phyloP scores from a whole-genome alignment of 139 green algal genomes.

The Chlamydomonas eustigma region DNA sequence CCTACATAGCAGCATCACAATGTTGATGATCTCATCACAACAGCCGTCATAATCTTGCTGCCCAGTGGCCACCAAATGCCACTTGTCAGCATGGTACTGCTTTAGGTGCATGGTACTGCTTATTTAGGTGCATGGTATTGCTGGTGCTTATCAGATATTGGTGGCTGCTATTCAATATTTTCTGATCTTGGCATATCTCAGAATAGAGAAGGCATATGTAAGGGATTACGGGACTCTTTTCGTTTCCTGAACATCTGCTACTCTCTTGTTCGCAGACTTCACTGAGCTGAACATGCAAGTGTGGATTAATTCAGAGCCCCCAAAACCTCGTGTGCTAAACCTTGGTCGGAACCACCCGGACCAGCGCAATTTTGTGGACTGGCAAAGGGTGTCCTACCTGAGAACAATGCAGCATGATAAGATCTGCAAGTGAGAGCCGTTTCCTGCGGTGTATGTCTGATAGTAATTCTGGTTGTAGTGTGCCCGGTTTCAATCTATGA shows the following conservation, averaged over 20 bases:
- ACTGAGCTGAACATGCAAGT: slow-evolving; percentile 4
- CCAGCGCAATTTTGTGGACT: slow-evolving; percentile 4
- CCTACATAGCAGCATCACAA: no score
- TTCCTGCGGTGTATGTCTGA: no score
- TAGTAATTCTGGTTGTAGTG: no score
- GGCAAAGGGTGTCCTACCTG: slow-evolving; percentile 17
- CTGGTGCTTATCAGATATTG: neutral
- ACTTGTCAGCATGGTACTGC: no score
- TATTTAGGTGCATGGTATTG: neutral
- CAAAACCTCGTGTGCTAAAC: neutral
- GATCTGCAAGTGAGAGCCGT: slow-evolving; percentile 25
- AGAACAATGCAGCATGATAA: slow-evolving; percentile 27
- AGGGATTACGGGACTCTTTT: neutral
- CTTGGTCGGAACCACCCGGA: slow-evolving; percentile 11
- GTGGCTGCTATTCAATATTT: no score
- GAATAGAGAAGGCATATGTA: neutral
- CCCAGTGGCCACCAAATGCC: no score
- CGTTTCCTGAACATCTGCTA: neutral
- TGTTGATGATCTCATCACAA: no score
- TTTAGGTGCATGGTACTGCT: neutral
- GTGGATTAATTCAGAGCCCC: neutral
- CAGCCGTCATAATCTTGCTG: no score
- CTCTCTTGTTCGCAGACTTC: neutral
- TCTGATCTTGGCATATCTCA: neutral
- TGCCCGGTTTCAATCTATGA: no score